These are phyloP conservation scores for Elsinoe australis DNA, from an alignment of 2,329 filamentous ascomycete genomes.

Conservation along the genomic window DNA sequence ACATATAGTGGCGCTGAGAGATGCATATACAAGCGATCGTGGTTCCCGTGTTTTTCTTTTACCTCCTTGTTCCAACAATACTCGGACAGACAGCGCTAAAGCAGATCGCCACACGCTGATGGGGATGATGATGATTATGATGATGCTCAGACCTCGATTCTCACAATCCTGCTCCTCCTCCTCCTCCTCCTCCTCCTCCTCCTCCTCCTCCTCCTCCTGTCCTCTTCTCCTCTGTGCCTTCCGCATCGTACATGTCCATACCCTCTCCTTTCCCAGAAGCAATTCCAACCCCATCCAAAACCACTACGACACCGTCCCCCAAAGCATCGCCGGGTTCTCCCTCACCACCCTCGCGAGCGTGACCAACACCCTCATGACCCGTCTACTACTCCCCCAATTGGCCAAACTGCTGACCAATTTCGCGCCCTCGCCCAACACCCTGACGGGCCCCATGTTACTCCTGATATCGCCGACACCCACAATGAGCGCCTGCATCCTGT, in stretches of 20 bases:
- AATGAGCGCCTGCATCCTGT: constrained; percentile 22
- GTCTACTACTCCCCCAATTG: constrained; percentile 17
- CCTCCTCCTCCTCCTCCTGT: no score
- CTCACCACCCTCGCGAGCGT: constrained; percentile 13
- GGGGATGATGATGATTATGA: no score
- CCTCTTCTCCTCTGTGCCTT: no score
- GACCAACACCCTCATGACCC: constrained; percentile 18
- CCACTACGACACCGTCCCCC: neutral
- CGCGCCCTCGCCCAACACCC: constrained; percentile 21
- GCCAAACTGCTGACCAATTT: constrained; percentile 21
- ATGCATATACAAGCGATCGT: neutral
- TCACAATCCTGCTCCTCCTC: no score
- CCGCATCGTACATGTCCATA: no score
- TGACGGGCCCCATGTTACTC: constrained; percentile 12
- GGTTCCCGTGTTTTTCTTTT: neutral
- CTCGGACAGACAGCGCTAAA: no score
- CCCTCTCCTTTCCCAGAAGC: no score
- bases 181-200: no score
- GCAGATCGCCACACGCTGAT: no score
- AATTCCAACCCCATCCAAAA: neutral
- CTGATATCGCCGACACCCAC: constrained; percentile 21
- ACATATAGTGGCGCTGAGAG: neutral
- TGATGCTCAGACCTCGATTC: no score
- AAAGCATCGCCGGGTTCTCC: constrained; percentile 6
- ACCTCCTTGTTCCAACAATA: no score